Base-by-base conservation (phyloP, 768 basidiomycete genomes). In the Mycena pura region DNA sequence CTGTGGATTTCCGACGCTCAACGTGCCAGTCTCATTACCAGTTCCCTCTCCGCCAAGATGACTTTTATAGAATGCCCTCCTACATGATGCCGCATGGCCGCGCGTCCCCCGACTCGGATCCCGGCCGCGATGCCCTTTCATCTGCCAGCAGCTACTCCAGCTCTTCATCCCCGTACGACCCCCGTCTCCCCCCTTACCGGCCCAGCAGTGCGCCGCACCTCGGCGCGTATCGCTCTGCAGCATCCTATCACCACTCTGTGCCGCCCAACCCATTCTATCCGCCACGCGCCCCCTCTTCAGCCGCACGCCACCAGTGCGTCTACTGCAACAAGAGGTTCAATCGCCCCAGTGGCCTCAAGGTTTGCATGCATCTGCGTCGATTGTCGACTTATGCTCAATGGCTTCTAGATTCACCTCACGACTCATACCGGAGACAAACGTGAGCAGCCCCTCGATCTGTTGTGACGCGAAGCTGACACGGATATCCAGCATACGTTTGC, bases 391-490 rank as follows among this genome's bases (percentile, higher is more conserved):
- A 84, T 84, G 71, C 84, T 80, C 61, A 78, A 81, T n/a, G 83
- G 82, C 0, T 84, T 82, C 58, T 84, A 86, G 84, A 87, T 86
- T 62, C 86, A 86, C 66, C 64, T 84, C 59, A 85, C 86, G 41
- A 85, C 82, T 44, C 85, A 86, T 70, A 86, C 86, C 0, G 85
- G 85, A 41, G 85, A 86, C 68, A 86, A 82, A 70, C 85, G 85
- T 86, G 68, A 77, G n/a, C n/a, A n/a, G 83, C 74, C 66, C 62
- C 52, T 38, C 41, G 50, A 47, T 11, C 64, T 57, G 53, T 60
- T 29, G 28, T 56, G 22, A 24, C 50, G 27, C 57, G 38, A 32
- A 63, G 27, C 64, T 54, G 39, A 60, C 51, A 11, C 29, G 54
- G 64, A 63, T 32, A 57, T 57, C 56, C 73, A 88, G 87, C 87